Evolutionary conservation across 2,329 filamentous ascomycete genomes (phyloP), one percentile per base, ranked within the genome.

Genomic region (Botryotinia convoluta): DNA sequence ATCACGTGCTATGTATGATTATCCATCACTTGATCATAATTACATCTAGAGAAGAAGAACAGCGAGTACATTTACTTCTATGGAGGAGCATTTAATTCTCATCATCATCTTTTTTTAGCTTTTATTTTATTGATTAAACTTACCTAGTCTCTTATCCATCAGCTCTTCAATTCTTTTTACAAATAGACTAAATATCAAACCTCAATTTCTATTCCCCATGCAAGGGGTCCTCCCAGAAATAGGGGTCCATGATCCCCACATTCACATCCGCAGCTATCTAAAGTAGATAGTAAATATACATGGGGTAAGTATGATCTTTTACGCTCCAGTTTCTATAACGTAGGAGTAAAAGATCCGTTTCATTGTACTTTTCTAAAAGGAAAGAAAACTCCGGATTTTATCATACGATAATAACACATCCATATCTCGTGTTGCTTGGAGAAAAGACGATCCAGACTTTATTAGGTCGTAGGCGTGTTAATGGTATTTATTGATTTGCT

Each of bases 321-420:
- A 9, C 5, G 37, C 60, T 39, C 26, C 26, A 62, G 7, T 39
- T 26, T 39, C 37, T 39, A 29, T 2, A 57, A 57, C 14, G 51
- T 57, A 62, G 60, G 60, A 62, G 60, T 62, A 62, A 42, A 62
- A 62, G 60, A 62, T 62, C 60, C 60, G 60, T n/a, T 39, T 62
- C 22, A 35, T 35, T 59, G 26, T 9, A 18, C 26, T 62, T 9
- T 42, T 42, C 22, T 1, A 39, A 39, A 18, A 62, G 60, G 60
- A 62, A n/a, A n/a, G 35, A 62, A 62, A 62, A n/a, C 22, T 62
- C 60, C 60, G 60, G 60, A 42, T 1, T n/a, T 18, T n/a, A 39
- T 62, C 22, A 39, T 39, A n/a, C 60, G 60, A 62, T 10, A 18
- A 39, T n/a, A 2, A n/a, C n/a, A 57, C 51, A n/a, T 10, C 16